These are phyloP conservation scores for Agaricus blazei DNA, from an alignment of 768 basidiomycete genomes.

Conservation along the genomic window DNA sequence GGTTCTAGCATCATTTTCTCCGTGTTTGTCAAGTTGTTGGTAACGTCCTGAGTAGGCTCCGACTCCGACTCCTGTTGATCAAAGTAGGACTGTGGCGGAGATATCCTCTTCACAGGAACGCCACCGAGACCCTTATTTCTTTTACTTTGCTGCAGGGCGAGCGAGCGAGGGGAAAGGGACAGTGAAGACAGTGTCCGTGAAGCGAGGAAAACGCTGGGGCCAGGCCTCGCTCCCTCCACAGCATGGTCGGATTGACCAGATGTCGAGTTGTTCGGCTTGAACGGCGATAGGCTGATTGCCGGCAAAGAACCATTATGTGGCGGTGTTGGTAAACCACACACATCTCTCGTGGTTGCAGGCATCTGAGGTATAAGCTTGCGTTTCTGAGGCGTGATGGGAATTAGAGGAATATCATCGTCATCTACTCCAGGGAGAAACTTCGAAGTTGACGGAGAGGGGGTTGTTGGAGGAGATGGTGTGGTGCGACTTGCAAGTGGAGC, in stretches of 20 bases:
- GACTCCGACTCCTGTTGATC: neutral
- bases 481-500: neutral
- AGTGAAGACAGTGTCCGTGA: slow-evolving; percentile 7
- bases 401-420: slow-evolving; percentile 1
- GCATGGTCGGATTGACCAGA: neutral
- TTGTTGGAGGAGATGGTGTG: neutral
- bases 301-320: slow-evolving; percentile 2
- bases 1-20: neutral
- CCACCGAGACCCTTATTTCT: slow-evolving; percentile 8
- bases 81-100: neutral
- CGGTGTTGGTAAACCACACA: slow-evolving; percentile 3
- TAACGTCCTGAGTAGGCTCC: slow-evolving; percentile 1
- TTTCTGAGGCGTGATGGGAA: slow-evolving; percentile 2
- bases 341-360: neutral
- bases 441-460: slow-evolving; percentile 6
- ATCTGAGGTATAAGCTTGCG: neutral
- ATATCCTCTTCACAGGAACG: slow-evolving; percentile 6
- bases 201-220: slow-evolving; percentile 2
- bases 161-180: slow-evolving; percentile 7
- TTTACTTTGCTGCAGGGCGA: neutral
- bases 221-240: neutral
- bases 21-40: neutral
- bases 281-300: slow-evolving; percentile 6
- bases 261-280: slow-evolving; percentile 1
- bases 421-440: neutral